Percentiles rank a stretch among this genome's conserved stretches.
phyloP scores from a whole-genome alignment of 306 rosid genomes.

The Sicyos edulis region DNA sequence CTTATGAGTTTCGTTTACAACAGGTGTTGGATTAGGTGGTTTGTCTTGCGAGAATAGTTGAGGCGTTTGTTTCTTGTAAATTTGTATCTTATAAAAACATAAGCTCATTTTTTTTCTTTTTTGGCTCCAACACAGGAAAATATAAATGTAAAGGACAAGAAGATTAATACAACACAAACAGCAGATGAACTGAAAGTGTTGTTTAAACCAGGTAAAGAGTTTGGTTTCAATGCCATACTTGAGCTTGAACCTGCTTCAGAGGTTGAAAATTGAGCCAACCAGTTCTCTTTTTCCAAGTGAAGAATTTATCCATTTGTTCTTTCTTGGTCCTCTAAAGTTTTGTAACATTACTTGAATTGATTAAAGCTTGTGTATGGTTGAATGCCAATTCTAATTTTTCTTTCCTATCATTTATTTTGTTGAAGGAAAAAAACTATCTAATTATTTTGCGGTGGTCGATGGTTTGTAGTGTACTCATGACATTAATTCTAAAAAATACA shows the following conservation, averaged over 20 bases:
- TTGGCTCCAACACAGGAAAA: constrained; percentile 49
- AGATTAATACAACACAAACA: constrained; percentile 58
- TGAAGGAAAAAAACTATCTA: neutral
- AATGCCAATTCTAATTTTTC: neutral
- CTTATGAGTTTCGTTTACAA: too few species aligned
- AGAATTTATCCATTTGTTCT: neutral
- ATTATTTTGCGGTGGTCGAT: too few species aligned
- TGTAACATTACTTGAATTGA: constrained; percentile 5
- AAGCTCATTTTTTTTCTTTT: neutral
- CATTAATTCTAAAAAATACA: too few species aligned
- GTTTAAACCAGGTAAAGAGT: constrained; percentile 58
- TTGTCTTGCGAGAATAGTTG: too few species aligned
- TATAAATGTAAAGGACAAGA: constrained; percentile 60
- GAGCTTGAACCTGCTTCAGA: constrained; percentile 43
- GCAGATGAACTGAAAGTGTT: constrained; percentile 49
- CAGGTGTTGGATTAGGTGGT: too few species aligned
- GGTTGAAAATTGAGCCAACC: constrained; percentile 15
- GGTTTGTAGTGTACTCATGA: too few species aligned
- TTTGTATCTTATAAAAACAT: neutral
- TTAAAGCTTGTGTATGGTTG: neutral
- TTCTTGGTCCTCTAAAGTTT: neutral
- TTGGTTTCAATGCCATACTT: constrained; percentile 57
- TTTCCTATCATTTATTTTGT: neutral
- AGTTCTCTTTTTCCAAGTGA: constrained; percentile 14
- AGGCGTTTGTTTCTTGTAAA: too few species aligned